Base-by-base conservation (phyloP, 495 filamentous ascomycete species). In the Jackrogersella minutella region DNA sequence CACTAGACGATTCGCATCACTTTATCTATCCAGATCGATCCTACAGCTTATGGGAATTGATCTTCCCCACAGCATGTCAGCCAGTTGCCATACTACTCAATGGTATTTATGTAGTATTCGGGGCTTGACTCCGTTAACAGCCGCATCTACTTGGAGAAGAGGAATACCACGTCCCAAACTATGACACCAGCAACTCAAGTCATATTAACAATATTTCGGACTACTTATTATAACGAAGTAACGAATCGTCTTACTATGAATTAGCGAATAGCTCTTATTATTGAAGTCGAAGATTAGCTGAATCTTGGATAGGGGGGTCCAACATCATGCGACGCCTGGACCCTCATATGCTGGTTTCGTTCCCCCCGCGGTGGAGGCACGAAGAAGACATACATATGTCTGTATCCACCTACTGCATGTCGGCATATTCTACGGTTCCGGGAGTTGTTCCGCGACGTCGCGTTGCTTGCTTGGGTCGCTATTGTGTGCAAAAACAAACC, bases 71-170 rank as follows among this genome's bases (percentile, higher is more conserved):
- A 37, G 14, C 31, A 37, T 49, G 14, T 36, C 37, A 44, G 51
- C 41, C n/a, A n/a, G n/a, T n/a, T n/a, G n/a, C n/a, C 41, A 51
- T 57, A 16, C 50, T 41, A 33, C 55, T 36, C 40, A 30, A 36
- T 44, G 28, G 19, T 41, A 14, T 10, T 24, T 24, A 62, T 26
- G 54, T 58, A 44, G 47, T 22, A 68, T 58, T 36, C 65, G 58
- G 58, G 60, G 58, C 51, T 53, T 16, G 9, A 36, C 46, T 41
- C 51, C 53, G 65, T 63, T 30, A 53, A 63, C 49, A 63, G 58
- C 58, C 58, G 65, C 65, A 68, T 68, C 54, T 21, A 58, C 53
- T 39, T 43, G 22, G 30, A 51, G 31, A 52, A 34, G 40, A 58
- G 44, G 22, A 33, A 50, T 26, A 50, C 34, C 34, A 40, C 14